Conservation (phyloP, 805 yeast genomes). For the Maudiozyma bulderi region DNA sequence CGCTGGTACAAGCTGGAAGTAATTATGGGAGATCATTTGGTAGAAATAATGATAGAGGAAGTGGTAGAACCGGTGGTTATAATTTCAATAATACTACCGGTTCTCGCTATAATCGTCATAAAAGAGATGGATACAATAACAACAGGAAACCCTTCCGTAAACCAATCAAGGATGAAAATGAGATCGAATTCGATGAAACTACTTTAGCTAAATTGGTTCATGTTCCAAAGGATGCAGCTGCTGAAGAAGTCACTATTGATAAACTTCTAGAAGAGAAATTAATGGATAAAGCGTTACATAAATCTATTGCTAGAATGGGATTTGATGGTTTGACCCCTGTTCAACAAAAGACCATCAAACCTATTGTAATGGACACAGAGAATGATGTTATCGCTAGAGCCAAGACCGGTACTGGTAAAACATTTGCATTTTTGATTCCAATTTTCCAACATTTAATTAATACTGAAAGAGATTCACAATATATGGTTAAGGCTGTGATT, state of each 20-base stretch:
- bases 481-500: conserved; percentile 50
- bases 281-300: conserved; percentile 21
- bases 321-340: conserved; percentile 55
- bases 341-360: conserved; percentile 53
- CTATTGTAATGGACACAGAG: conserved; percentile 41
- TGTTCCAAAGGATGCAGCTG: conserved; percentile 4
- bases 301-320: conserved; percentile 35
- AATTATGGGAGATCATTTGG: not conserved
- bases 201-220: conserved; percentile 14
- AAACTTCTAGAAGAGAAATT: conserved; percentile 23
- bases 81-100: not conserved
- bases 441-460: conserved; percentile 47
- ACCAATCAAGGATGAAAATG: conserved; percentile 6
- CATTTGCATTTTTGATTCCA: conserved; percentile 82
- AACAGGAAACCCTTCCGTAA: not conserved
- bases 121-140: not conserved
- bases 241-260: conserved; percentile 20
- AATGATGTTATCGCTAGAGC: conserved; percentile 71
- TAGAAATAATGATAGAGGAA: not conserved
- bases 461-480: conserved; percentile 22
- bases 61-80: not conserved
- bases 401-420: conserved; percentile 92
- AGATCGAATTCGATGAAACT: conserved; percentile 5
- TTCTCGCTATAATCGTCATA: not conserved
- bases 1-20: not conserved